Conservation (phyloP, 2,329 filamentous ascomycete species). For the Fusarium coicis region DNA sequence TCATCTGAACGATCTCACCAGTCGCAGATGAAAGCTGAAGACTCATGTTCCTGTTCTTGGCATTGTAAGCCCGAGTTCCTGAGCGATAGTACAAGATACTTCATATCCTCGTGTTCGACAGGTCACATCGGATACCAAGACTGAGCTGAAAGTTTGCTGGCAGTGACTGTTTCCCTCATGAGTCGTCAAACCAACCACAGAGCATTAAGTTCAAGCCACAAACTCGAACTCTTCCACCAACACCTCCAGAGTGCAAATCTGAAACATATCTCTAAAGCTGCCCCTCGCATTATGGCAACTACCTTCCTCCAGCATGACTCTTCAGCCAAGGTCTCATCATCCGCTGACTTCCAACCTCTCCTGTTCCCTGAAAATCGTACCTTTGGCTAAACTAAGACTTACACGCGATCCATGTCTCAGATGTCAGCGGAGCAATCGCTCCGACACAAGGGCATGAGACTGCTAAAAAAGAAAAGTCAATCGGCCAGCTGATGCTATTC, state of each 20-base stretch:
- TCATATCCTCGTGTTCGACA: not conserved
- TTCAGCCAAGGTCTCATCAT: not conserved
- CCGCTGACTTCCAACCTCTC: not conserved
- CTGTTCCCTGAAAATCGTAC: not conserved
- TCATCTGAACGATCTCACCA: too few species aligned
- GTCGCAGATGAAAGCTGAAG: not conserved
- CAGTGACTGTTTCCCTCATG: not conserved
- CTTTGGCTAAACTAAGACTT: conserved; percentile 1
- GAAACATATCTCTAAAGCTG: not conserved
- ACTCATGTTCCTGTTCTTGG: not conserved
- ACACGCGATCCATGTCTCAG: conserved; percentile 12
- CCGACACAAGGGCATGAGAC: not conserved
- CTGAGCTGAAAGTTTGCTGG: not conserved
- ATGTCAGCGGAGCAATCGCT: conserved; percentile 18
- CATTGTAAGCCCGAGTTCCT: not conserved
- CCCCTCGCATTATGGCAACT: not conserved
- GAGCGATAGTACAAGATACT: not conserved
- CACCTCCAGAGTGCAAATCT: not conserved
- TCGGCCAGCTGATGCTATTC: conserved; percentile 2
- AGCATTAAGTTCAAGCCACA: not conserved
- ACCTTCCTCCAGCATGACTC: not conserved
- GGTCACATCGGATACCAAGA: not conserved
- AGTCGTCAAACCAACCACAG: not conserved
- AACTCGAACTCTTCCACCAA: not conserved
- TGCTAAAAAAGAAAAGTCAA: not conserved